phyloP scores from a whole-genome alignment of 768 basidiomycete genomes.

The Trametes punicea region DNA sequence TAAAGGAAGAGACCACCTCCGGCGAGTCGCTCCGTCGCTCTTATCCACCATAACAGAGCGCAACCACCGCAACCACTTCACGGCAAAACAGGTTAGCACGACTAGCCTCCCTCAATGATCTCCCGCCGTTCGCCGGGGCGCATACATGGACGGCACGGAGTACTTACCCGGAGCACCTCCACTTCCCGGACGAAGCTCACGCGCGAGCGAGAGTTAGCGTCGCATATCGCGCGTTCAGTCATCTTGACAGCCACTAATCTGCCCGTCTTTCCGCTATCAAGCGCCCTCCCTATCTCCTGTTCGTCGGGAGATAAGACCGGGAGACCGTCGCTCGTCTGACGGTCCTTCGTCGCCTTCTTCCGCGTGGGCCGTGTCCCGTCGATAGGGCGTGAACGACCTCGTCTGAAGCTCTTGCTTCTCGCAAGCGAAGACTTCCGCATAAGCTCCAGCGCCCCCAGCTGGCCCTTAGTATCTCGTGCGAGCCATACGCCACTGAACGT shows the following conservation, averaged over 20 bases:
- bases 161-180: slow-evolving; percentile 71
- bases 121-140: not conserved
- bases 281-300: slow-evolving; percentile 6
- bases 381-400: slow-evolving; percentile 13
- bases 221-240: slow-evolving; percentile 41
- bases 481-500: slow-evolving; percentile 79
- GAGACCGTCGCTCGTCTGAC: not conserved
- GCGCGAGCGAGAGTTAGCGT: slow-evolving; percentile 65
- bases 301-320: slow-evolving; percentile 1
- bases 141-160: slow-evolving; percentile 1
- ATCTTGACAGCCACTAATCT: slow-evolving; percentile 54
- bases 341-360: slow-evolving; percentile 4
- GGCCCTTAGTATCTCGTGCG: slow-evolving; percentile 37
- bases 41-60: not conserved
- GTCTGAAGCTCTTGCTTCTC: slow-evolving; percentile 24
- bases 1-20: not conserved
- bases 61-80: not conserved
- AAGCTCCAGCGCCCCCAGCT: slow-evolving; percentile 28
- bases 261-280: slow-evolving; percentile 24
- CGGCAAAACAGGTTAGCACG: slow-evolving; percentile 3
- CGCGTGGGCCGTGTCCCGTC: slow-evolving; percentile 18
- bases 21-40: no score
- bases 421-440: slow-evolving; percentile 25
- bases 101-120: not conserved
- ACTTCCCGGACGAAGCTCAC: slow-evolving; percentile 82